Evolutionary conservation across 2,329 filamentous ascomycete genomes (phyloP).

Genomic region (Verticillium albo-atrum): DNA sequence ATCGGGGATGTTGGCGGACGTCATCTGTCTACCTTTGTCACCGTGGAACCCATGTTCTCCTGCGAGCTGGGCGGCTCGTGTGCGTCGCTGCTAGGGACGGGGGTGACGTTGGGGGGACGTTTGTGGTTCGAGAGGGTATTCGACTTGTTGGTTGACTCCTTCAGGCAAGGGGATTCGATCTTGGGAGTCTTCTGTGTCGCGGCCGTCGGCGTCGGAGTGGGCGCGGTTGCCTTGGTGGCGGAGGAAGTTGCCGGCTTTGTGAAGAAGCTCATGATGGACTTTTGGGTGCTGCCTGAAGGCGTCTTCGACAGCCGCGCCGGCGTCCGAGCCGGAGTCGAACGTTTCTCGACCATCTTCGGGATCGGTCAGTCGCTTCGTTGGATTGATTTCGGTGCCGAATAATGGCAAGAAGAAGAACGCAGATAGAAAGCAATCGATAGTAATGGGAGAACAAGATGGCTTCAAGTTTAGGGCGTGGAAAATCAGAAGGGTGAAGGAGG

Average conservation of each 20-base stretch:
- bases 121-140: slow-evolving; percentile 35
- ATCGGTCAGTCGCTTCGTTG: background rate
- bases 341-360: slow-evolving; percentile 11
- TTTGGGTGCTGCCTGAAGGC: slow-evolving; percentile 28
- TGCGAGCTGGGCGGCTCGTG: slow-evolving; percentile 62
- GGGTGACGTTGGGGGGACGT: slow-evolving; percentile 53
- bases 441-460: background rate
- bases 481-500: background rate
- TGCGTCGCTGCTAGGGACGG: slow-evolving; percentile 76
- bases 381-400: background rate
- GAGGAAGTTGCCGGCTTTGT: slow-evolving; percentile 30
- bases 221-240: slow-evolving; percentile 14
- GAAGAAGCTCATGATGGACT: slow-evolving; percentile 40
- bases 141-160: slow-evolving; percentile 40
- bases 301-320: slow-evolving; percentile 24
- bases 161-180: slow-evolving; percentile 26
- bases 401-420: background rate
- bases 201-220: slow-evolving; percentile 24
- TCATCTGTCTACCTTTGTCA: slow-evolving; percentile 42
- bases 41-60: slow-evolving; percentile 49
- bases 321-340: slow-evolving; percentile 24
- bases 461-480: background rate
- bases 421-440: background rate
- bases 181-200: slow-evolving; percentile 23
- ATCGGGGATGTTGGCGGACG: slow-evolving; percentile 37